Conservation (phyloP, 331 rosid species). For the Quercus lobata region DNA sequence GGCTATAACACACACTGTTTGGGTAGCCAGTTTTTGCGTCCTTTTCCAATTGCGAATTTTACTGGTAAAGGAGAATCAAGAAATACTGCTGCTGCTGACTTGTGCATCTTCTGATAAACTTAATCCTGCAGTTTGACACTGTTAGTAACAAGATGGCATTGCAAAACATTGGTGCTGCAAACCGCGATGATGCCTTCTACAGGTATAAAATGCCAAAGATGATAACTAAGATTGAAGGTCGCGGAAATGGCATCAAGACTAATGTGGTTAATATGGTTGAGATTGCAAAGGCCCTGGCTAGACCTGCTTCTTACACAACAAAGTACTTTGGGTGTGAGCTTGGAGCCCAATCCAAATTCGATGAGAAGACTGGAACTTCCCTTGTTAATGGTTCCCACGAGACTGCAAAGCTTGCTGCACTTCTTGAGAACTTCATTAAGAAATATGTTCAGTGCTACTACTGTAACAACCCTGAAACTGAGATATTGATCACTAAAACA, state of each 20-base stretch:
- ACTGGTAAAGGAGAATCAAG: neutral
- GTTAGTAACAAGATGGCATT: slow-evolving; percentile 39
- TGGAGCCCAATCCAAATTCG: slow-evolving; percentile 66
- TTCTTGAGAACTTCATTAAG: slow-evolving; percentile 62
- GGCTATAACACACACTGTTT: slow-evolving; percentile 9
- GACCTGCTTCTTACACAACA: slow-evolving; percentile 57
- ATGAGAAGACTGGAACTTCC: slow-evolving; percentile 56
- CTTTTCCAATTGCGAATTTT: slow-evolving; percentile 7
- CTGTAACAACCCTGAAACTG: slow-evolving; percentile 70
- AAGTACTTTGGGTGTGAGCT: slow-evolving; percentile 69
- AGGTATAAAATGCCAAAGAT: slow-evolving; percentile 67
- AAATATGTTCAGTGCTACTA: slow-evolving; percentile 63
- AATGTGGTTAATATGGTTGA: slow-evolving; percentile 64
- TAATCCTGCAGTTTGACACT: neutral
- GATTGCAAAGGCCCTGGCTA: slow-evolving; percentile 62
- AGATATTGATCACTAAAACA: slow-evolving; percentile 44
- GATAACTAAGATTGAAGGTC: slow-evolving; percentile 62
- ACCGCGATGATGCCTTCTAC: slow-evolving; percentile 70
- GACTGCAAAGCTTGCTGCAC: slow-evolving; percentile 57
- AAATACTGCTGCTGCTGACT: neutral
- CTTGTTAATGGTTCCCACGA: slow-evolving; percentile 62
- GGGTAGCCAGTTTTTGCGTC: slow-evolving; percentile 37
- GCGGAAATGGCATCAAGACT: slow-evolving; percentile 68
- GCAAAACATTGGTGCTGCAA: slow-evolving; percentile 65
- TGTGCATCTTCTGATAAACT: slow-evolving; percentile 15